phyloP scores from a whole-genome alignment of 1,139 yeast species.

The Pichia sp. region DNA sequence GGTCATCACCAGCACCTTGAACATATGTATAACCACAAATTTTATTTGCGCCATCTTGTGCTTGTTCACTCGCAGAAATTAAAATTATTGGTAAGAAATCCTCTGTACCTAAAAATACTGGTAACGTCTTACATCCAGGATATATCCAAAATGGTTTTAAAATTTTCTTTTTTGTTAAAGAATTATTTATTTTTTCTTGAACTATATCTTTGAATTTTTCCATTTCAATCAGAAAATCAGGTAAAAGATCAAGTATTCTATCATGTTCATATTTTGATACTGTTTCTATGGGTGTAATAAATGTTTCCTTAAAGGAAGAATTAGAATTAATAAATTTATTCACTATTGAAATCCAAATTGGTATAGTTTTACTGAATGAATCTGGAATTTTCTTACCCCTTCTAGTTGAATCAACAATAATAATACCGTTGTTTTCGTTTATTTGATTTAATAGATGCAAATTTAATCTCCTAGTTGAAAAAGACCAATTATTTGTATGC shows the following conservation, averaged over 20 bases:
- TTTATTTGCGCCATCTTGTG: constrained; percentile 47
- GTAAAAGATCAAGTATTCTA: constrained; percentile 45
- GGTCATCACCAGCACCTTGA: constrained; percentile 94
- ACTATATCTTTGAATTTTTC: constrained; percentile 28
- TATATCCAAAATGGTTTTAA: constrained; percentile 67
- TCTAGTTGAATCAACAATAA: constrained; percentile 80
- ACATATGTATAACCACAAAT: constrained; percentile 52
- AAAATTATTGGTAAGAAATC: constrained; percentile 40
- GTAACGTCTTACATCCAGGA: constrained; percentile 38
- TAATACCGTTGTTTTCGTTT: constrained; percentile 37
- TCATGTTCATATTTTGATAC: constrained; percentile 56
- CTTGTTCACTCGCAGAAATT: constrained; percentile 59
- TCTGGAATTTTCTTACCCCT: constrained; percentile 84
- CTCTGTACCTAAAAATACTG: constrained; percentile 5
- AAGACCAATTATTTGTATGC: constrained; percentile 73
- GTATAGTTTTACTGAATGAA: constrained; percentile 77
- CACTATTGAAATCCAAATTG: constrained; percentile 86
- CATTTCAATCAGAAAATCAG: constrained; percentile 44
- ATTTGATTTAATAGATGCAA: constrained; percentile 57
- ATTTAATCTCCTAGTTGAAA: constrained; percentile 67
- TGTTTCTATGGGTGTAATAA: constrained; percentile 46
- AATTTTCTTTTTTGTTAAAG: constrained; percentile 27
- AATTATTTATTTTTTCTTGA: background rate
- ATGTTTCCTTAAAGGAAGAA: constrained; percentile 25
- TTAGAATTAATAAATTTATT: constrained; percentile 44